These are phyloP conservation scores for Aspergillus caelatus DNA, from an alignment of 2,329 filamentous ascomycete species.

Conservation along the genomic window DNA sequence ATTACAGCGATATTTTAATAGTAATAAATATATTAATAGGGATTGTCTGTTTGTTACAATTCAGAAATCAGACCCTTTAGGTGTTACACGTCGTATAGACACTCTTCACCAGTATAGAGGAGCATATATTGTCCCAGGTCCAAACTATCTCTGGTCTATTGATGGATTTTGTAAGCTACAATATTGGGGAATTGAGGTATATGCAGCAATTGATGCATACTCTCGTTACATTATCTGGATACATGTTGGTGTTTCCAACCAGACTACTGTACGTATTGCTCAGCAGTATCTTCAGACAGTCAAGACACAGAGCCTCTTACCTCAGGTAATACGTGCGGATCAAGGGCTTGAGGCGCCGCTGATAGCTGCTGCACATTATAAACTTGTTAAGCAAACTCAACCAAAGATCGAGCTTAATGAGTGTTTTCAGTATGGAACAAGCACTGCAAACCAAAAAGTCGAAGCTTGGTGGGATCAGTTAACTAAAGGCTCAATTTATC, in stretches of 20 bases:
- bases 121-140: constrained; percentile 19
- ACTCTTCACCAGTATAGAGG: constrained; percentile 12
- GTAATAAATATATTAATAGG: not conserved
- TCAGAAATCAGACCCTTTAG: constrained; percentile 8
- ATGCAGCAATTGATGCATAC: constrained; percentile 25
- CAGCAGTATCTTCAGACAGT: constrained; percentile 19
- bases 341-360: constrained; percentile 1
- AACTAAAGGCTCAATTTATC: constrained; percentile 3
- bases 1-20: not conserved
- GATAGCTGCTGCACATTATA: constrained; percentile 11
- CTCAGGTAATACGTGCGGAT: constrained; percentile 12
- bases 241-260: constrained; percentile 17
- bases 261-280: constrained; percentile 18
- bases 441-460: constrained; percentile 15
- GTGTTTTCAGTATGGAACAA: constrained; percentile 14
- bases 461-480: constrained; percentile 17
- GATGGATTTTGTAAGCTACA: constrained; percentile 24
- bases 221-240: constrained; percentile 27
- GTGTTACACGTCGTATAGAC: not conserved
- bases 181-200: constrained; percentile 25
- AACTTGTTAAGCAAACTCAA: constrained; percentile 5
- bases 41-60: constrained; percentile 17
- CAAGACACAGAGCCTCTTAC: constrained; percentile 11
- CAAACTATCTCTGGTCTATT: constrained; percentile 25
- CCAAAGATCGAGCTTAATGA: constrained; percentile 9